phyloP scores from a whole-genome alignment of 139 green algal species.

The Chlorella sp. region DNA sequence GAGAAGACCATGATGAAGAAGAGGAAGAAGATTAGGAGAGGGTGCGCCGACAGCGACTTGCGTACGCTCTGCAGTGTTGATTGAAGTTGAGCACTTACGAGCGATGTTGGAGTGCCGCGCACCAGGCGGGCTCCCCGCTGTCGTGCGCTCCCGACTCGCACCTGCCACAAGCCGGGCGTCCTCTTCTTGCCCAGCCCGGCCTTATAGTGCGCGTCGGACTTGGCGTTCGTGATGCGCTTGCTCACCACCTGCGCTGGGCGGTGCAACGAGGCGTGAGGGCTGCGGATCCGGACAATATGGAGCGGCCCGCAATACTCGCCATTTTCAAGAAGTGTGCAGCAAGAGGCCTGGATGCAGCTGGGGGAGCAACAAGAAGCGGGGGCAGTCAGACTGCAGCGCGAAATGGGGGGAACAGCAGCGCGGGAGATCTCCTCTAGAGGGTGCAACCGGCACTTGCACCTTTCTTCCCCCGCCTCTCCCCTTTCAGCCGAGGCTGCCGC shows the following conservation, averaged over 20 bases:
- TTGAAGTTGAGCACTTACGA: not conserved
- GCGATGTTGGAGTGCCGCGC: not conserved
- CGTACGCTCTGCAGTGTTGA: slow-evolving; percentile 24
- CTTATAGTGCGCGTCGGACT: slow-evolving; percentile 30
- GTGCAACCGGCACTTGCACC: no score
- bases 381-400: no score
- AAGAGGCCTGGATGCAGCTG: no score
- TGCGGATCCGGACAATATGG: no score
- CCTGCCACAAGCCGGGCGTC: slow-evolving; percentile 28
- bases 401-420: no score
- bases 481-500: no score
- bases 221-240: slow-evolving; percentile 43
- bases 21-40: slow-evolving; percentile 30
- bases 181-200: slow-evolving; percentile 37
- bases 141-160: not conserved
- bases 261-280: no score
- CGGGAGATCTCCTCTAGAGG: no score
- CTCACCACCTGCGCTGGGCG: slow-evolving; percentile 36
- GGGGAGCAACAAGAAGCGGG: no score
- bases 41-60: slow-evolving; percentile 39
- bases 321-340: no score
- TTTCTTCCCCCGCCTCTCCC: no score
- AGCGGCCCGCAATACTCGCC: no score
- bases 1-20: slow-evolving; percentile 45
- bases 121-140: not conserved